Conservation (phyloP, 1,284 basidiomycete genomes). For the Puccinia polysora region DNA sequence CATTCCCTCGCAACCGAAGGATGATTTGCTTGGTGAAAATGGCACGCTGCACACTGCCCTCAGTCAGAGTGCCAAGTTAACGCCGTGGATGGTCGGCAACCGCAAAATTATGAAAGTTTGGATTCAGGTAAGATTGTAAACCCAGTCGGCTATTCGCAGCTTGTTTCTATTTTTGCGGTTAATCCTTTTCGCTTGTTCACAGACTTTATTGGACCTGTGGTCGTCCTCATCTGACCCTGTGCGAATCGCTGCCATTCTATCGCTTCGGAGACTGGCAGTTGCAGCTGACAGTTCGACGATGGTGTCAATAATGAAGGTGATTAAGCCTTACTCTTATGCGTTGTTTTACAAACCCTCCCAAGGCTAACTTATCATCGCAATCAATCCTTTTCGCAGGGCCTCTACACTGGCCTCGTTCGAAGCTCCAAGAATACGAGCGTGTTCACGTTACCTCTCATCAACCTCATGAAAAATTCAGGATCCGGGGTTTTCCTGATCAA, state of each 20-base stretch:
- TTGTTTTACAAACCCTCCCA: not conserved
- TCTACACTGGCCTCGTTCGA: constrained; percentile 77
- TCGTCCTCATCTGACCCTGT: constrained; percentile 73
- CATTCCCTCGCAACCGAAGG: constrained; percentile 59
- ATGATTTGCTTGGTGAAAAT: constrained; percentile 46
- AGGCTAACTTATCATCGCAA: not conserved
- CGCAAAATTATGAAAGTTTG: constrained; percentile 77
- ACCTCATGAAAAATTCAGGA: constrained; percentile 96
- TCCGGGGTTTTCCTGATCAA: constrained; percentile 82
- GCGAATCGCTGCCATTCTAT: constrained; percentile 80
- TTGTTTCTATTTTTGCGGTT: not conserved
- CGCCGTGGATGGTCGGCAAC: constrained; percentile 77
- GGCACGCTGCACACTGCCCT: constrained; percentile 65
- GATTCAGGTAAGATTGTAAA: constrained; percentile 63
- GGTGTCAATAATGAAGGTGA: constrained; percentile 79
- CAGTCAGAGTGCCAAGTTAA: constrained; percentile 73
- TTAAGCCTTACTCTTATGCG: constrained; percentile 46
- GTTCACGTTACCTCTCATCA: constrained; percentile 87
- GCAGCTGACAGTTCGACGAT: constrained; percentile 74
- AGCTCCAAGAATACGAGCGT: constrained; percentile 74
- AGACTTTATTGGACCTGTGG: constrained; percentile 77
- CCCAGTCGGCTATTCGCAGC: not conserved
- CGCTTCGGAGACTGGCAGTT: constrained; percentile 73
- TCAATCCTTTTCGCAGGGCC: constrained; percentile 59
- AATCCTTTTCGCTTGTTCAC: not conserved